Base-by-base conservation (phyloP, 2,329 filamentous ascomycete species). In the Clarireedia homoeocarpa region DNA sequence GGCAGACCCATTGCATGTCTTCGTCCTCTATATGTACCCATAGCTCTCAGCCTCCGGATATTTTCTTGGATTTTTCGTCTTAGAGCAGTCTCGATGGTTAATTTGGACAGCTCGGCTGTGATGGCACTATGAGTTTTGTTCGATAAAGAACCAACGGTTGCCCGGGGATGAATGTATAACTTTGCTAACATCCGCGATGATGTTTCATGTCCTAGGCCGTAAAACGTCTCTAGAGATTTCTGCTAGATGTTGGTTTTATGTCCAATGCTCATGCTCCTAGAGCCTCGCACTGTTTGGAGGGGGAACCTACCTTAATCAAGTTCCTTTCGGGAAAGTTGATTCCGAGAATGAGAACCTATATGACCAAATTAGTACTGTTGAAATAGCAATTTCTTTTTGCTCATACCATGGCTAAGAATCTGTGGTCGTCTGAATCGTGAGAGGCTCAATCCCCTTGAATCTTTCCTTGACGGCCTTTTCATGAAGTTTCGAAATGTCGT, bases 1-100 rank as follows among this genome's bases (percentile, higher is more conserved):
- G 94, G 94, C 74, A 97, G 74, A 59, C 86, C 83, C 86, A 97
- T 91, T 56, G 92, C 92, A 76, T 99, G 94, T 63, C 94, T 78
- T 71, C 88, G 85, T 62, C 94, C 94, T 53, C 94, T 79, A 70
- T 95, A 95, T 4, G 86, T 85, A 50, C 91, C 91, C 76, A 96
- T 96, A 66, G 96, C 91, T 70, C 88, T 89, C 71, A 99, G 68
- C 58, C 92, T 78, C 69, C 79, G 79, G 64, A 99, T 95, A 68
- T 97, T 94, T 50, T 96, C 89, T 66, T 86, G 80, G 39, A 96
- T 74, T 58, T 89, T 75, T 69, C 87, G 82, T 67, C 84, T 78
- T 61, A 95, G 78, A 67, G 97, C 91, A 71, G 88, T 95, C 72
- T 96, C 94, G 66, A 97, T 89, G 58, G 88, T 95, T 89, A 99